Conservation (phyloP, 768 basidiomycete genomes). For the Pluteus cervinus region DNA sequence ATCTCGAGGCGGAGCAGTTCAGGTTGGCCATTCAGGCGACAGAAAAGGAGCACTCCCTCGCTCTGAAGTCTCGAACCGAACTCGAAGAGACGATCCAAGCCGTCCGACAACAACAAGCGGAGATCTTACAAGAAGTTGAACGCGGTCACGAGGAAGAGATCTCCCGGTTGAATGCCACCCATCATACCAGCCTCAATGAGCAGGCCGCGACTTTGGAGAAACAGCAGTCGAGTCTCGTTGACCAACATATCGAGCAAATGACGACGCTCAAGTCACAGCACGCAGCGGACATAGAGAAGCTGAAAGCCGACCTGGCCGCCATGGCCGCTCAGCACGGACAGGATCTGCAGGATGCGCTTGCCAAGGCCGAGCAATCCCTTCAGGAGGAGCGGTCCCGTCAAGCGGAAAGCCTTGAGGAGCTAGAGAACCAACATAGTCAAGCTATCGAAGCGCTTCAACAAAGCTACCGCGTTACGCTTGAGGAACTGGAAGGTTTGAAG, state of each 20-base stretch:
- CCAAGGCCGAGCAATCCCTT: conserved; percentile 28
- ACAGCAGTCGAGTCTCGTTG: conserved; percentile 22
- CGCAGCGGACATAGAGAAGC: conserved; percentile 34
- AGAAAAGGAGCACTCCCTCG: conserved; percentile 37
- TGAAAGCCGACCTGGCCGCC: conserved; percentile 33
- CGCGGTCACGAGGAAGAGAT: conserved; percentile 51
- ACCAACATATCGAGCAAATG: conserved; percentile 36
- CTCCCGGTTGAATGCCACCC: conserved; percentile 39
- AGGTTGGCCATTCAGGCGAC: conserved; percentile 34
- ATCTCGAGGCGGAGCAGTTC: conserved; percentile 43
- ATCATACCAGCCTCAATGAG: conserved; percentile 35
- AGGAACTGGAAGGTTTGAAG: no score
- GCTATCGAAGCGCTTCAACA: no score
- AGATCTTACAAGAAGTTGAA: conserved; percentile 48
- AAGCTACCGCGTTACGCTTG: no score
- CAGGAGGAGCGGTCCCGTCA: conserved; percentile 36
- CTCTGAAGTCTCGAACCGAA: conserved; percentile 22
- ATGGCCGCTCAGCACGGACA: conserved; percentile 30
- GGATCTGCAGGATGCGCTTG: conserved; percentile 28
- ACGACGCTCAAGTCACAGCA: conserved; percentile 39
- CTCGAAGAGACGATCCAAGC: conserved; percentile 39
- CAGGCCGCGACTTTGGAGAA: conserved; percentile 18
- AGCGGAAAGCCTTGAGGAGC: conserved; percentile 31
- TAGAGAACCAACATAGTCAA: conserved; percentile 18
- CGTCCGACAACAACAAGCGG: conserved; percentile 51